Evolutionary conservation across 768 basidiomycete genomes (phyloP), one percentile per base, ranked within the genome.

Genomic region (Leccinum subgranulosum): DNA sequence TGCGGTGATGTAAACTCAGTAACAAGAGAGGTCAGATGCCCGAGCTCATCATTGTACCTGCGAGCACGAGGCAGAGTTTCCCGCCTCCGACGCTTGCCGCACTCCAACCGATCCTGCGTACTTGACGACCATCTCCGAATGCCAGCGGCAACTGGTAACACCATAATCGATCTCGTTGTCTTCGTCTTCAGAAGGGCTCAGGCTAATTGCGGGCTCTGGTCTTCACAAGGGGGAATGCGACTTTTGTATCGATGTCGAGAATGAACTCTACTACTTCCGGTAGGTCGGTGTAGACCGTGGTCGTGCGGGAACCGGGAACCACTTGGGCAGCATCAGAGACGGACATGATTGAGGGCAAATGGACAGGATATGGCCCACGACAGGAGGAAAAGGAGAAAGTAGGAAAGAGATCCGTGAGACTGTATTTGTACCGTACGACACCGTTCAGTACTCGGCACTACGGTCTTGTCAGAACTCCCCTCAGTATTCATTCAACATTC

Each of bases 21-120:
- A 88, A 89, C 65, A 74, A 72, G 10, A 79, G 81, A 61, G 69
- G 72, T 4, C 87, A 86, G 10, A 90, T 90, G 87, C 88, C 88
- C 1, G 28, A 23, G 23, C 69, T 90, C 19, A 70, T 89, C 48
- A 73, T 85, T 2, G 64, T 77, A 0, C 64, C 69, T 3, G 69
- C 78, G 15, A 72, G 70, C 54, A 75, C 77, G 8, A 63, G 75
- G 9, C 66, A 73, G 12, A 70, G 73, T 1, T 66, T 76, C 4
- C 65, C 81, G 1, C 80, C 85, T 2, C 10, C 3, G 4, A 29
- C 29, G 10, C 10, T 4, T 25, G 25, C 25, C 25, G 25, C 25
- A 25, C 25, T 25, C 25, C 25, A 25, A 25, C 10, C 10, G 4
- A 29, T 10, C 10, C 3, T 90, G 63, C 84, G 84, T 34, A 91